Conservation (phyloP, 805 yeast genomes). For the Yamadazyma nakazawae region DNA sequence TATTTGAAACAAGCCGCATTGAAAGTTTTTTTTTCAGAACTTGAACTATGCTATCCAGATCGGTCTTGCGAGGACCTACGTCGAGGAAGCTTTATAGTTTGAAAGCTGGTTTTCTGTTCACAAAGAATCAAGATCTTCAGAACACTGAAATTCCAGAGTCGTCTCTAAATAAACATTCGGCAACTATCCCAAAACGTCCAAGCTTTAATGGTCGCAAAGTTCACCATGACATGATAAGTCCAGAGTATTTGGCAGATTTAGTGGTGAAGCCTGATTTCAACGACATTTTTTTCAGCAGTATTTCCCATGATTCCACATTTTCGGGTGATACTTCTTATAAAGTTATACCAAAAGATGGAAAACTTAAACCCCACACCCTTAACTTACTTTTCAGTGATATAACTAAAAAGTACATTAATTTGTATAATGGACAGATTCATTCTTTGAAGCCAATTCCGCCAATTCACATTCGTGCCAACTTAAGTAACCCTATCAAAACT, state of each 20-base stretch:
- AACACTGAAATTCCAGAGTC: constrained; percentile 2
- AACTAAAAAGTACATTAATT: constrained; percentile 28
- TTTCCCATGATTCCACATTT: constrained; percentile 27
- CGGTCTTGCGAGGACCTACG: background rate
- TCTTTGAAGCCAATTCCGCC: constrained; percentile 17
- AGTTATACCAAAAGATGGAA: constrained; percentile 18
- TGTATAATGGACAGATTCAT: constrained; percentile 20
- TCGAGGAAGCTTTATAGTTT: constrained; percentile 4
- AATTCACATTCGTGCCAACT: constrained; percentile 4
- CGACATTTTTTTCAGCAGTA: constrained; percentile 28
- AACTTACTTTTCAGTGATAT: constrained; percentile 27
- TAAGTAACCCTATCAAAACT: constrained; percentile 6
- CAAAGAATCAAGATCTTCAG: constrained; percentile 2
- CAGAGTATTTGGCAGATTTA: constrained; percentile 33
- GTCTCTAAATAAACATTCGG: constrained; percentile 26
- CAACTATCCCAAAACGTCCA: constrained; percentile 34
- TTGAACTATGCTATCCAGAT: constrained; percentile 2
- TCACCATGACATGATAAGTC: constrained; percentile 29
- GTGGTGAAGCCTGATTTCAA: constrained; percentile 25
- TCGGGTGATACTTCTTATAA: constrained; percentile 25
- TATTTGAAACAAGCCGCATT: constrained; percentile 7
- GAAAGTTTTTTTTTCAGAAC: background rate
- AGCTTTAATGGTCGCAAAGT: constrained; percentile 12
- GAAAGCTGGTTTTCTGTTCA: constrained; percentile 6
- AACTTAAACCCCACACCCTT: constrained; percentile 13